These are phyloP conservation scores for Bisporella sp. DNA, from an alignment of 2,329 filamentous ascomycete species.

Conservation along the genomic window DNA sequence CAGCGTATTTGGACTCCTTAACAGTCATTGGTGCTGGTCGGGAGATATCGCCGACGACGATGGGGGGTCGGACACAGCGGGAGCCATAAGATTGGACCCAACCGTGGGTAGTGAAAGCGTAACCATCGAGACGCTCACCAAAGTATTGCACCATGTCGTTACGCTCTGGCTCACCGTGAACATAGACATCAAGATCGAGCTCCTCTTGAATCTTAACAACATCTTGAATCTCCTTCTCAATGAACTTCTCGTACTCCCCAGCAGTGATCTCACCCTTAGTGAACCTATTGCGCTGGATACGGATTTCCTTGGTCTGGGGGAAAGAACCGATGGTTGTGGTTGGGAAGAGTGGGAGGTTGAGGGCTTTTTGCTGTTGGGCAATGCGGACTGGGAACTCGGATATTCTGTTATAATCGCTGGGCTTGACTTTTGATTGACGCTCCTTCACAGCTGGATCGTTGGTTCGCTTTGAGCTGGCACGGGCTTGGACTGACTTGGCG, in stretches of 20 bases:
- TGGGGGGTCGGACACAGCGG: slow-evolving; percentile 94
- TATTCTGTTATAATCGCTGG: slow-evolving; percentile 86
- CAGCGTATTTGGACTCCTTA: slow-evolving; percentile 99
- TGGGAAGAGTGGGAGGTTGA: slow-evolving; percentile 93
- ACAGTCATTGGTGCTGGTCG: slow-evolving; percentile 97
- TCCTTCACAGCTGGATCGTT: slow-evolving; percentile 98
- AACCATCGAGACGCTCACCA: slow-evolving; percentile 92
- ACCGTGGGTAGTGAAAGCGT: slow-evolving; percentile 97
- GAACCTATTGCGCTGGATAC: slow-evolving; percentile 93
- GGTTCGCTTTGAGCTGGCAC: slow-evolving; percentile 86
- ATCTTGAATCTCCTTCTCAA: slow-evolving; percentile 95
- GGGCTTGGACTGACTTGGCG: slow-evolving; percentile 86
- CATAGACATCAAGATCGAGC: slow-evolving; percentile 92
- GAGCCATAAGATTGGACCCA: slow-evolving; percentile 99
- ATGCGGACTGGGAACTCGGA: slow-evolving; percentile 82
- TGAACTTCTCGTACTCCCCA: slow-evolving; percentile 95
- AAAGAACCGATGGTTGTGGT: slow-evolving; percentile 99
- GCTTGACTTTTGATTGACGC: slow-evolving; percentile 80
- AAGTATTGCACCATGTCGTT: slow-evolving; percentile 99
- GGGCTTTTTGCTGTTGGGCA: slow-evolving; percentile 80
- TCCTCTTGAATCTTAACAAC: slow-evolving; percentile 97
- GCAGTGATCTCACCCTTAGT: slow-evolving; percentile 96
- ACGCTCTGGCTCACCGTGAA: slow-evolving; percentile 98
- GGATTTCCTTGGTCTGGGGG: slow-evolving; percentile 99
- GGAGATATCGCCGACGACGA: slow-evolving; percentile 97